phyloP scores from a whole-genome alignment of 2,329 filamentous ascomycete genomes.

The Colletotrichum kahawae region DNA sequence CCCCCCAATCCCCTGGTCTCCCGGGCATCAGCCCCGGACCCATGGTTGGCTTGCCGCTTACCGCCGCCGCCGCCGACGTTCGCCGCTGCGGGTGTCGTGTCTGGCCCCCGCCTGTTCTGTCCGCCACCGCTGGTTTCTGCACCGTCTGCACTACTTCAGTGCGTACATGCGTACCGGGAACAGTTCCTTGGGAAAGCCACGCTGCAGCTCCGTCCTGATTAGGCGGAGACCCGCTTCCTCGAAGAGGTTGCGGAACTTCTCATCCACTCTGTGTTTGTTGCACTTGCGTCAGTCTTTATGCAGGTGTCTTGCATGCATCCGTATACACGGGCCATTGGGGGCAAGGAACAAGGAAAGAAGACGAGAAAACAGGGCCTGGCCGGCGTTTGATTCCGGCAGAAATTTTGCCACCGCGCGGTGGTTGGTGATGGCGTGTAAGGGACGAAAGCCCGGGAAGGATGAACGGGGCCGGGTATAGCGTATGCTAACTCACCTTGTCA shows the following conservation, averaged over 20 bases:
- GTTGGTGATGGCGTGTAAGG: background rate
- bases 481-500: slow-evolving; percentile 14
- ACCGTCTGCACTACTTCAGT: slow-evolving; percentile 49
- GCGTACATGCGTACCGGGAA: slow-evolving; percentile 83
- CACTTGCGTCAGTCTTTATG: slow-evolving; percentile 4
- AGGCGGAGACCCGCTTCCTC: slow-evolving; percentile 70
- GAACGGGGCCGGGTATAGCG: background rate
- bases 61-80: background rate
- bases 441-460: background rate
- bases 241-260: slow-evolving; percentile 75
- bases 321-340: background rate
- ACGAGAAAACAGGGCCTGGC: background rate
- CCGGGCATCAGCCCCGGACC: slow-evolving; percentile 2
- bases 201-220: slow-evolving; percentile 74
- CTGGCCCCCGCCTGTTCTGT: background rate
- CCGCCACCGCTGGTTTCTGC: slow-evolving; percentile 9
- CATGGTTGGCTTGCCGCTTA: slow-evolving; percentile 17
- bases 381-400: background rate
- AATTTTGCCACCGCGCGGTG: background rate
- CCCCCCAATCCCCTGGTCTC: background rate
- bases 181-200: slow-evolving; percentile 71
- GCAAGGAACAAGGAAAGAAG: background rate
- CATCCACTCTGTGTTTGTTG: slow-evolving; percentile 60
- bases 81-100: background rate
- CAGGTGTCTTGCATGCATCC: slow-evolving; percentile 19